These are phyloP conservation scores for Solanum chmielewskii DNA, from an alignment of 257 asterid species.

Conservation along the genomic window DNA sequence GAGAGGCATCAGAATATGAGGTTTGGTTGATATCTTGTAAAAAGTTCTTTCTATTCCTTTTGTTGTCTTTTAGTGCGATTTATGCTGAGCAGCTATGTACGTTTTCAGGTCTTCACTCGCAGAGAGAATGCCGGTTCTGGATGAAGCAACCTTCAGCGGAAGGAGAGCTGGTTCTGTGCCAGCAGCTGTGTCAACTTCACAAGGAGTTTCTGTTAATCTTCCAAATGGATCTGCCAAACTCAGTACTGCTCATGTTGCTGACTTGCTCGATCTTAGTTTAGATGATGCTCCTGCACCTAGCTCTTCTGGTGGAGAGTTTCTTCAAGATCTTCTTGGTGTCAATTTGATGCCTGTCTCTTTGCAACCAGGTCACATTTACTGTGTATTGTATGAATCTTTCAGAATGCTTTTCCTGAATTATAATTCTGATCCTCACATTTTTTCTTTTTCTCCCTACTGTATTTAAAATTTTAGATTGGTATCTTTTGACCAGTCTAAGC, in stretches of 20 bases:
- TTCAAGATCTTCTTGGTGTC: conserved; percentile 85
- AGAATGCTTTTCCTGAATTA: neutral
- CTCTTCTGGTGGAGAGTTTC: conserved; percentile 82
- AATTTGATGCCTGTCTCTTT: conserved; percentile 44
- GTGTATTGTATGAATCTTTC: neutral
- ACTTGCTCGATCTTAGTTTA: conserved; percentile 72
- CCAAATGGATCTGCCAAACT: conserved; percentile 79
- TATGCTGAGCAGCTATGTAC: neutral
- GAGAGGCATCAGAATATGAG: conserved; percentile 76
- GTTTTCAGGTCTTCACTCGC: conserved; percentile 65
- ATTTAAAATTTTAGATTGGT: neutral
- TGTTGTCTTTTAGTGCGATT: neutral
- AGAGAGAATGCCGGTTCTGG: conserved; percentile 97
- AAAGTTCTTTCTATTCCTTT: neutral
- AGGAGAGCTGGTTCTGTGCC: conserved; percentile 80
- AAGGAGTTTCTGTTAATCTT: conserved; percentile 52
- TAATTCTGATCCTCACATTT: neutral
- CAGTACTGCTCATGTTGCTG: conserved; percentile 58
- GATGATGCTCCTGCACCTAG: conserved; percentile 59
- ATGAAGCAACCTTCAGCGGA: conserved; percentile 79
- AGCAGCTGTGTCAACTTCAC: conserved; percentile 66
- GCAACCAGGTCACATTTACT: conserved; percentile 42
- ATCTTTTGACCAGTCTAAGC: neutral
- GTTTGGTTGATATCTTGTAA: conserved; percentile 19
- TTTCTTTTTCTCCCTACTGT: neutral